Percentiles rank a stretch among this genome's conserved stretches.
These are phyloP conservation scores for Penicillium occitanis DNA, from an alignment of 2,329 filamentous ascomycete species.

Conservation along the genomic window DNA sequence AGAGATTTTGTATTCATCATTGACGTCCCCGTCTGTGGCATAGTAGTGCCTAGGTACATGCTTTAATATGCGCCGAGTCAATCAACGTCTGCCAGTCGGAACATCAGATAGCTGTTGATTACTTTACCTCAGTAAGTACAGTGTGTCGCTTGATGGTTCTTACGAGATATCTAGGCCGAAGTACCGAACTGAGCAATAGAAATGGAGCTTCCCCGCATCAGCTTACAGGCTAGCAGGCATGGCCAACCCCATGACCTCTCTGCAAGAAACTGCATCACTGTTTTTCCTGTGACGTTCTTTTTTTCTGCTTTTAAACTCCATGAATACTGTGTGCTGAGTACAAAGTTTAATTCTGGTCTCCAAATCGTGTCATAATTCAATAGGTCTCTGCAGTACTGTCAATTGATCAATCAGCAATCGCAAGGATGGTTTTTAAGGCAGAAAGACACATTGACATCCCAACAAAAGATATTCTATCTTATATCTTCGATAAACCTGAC, in stretches of 20 bases:
- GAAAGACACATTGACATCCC: slow-evolving; percentile 41
- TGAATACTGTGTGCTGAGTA: not conserved
- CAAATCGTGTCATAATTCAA: not conserved
- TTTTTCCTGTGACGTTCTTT: not conserved
- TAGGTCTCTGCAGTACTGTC: not conserved
- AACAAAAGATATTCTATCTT: slow-evolving; percentile 55
- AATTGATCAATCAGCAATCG: not conserved
- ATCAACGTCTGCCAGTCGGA: too few species aligned
- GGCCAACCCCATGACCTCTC: not conserved
- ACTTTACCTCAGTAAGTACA: too few species aligned
- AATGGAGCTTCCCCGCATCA: not conserved
- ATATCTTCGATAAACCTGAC: slow-evolving; percentile 52
- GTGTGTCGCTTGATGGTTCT: not conserved
- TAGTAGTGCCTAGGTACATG: not conserved
- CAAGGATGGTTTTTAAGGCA: slow-evolving; percentile 32
- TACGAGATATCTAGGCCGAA: not conserved
- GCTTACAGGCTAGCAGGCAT: not conserved
- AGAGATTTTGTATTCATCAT: not conserved
- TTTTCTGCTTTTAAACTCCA: not conserved
- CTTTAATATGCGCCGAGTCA: too few species aligned
- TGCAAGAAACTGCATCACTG: too few species aligned
- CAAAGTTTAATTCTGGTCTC: not conserved
- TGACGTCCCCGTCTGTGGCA: not conserved
- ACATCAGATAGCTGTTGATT: too few species aligned
- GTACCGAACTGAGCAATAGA: not conserved